A percentile compares a stretch with the other conserved stretches of the same genome.
These are phyloP conservation scores for Saccharomyces hybrid DNA, from an alignment of 1,139 yeast species.

Conservation along the genomic window DNA sequence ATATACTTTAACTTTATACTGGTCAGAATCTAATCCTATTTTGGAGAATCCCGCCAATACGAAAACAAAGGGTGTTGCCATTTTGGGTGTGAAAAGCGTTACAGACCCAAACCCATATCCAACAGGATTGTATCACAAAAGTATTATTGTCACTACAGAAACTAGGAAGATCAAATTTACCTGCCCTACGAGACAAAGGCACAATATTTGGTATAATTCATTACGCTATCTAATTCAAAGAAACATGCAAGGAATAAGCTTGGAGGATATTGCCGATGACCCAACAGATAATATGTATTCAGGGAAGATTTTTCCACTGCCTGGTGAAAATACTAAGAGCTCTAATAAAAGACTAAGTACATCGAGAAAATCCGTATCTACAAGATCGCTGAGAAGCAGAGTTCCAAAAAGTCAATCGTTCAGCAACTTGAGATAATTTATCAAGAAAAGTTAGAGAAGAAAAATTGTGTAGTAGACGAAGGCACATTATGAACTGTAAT, in stretches of 20 bases:
- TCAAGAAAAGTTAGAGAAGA: too few species aligned
- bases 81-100: constrained; percentile 68
- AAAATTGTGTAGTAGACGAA: too few species aligned
- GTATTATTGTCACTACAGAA: constrained; percentile 68
- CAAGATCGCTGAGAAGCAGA: constrained; percentile 1
- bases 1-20: constrained; percentile 78
- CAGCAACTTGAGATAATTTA: background rate
- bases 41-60: constrained; percentile 53
- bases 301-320: constrained; percentile 21
- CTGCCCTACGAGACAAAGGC: constrained; percentile 81
- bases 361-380: background rate
- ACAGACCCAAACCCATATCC: constrained; percentile 85
- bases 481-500: too few species aligned
- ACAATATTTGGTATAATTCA: constrained; percentile 87
- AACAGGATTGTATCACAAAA: constrained; percentile 80
- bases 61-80: constrained; percentile 74
- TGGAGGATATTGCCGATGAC: constrained; percentile 33
- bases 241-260: constrained; percentile 51
- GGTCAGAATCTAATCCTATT: constrained; percentile 82
- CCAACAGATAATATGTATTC: constrained; percentile 19
- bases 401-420: constrained; percentile 2
- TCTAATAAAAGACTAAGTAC: constrained; percentile 7
- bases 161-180: constrained; percentile 68
- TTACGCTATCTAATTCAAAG: constrained; percentile 67
- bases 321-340: constrained; percentile 17